Evolutionary conservation across 2,329 filamentous ascomycete species (phyloP), one percentile per base, ranked within the genome.

Genomic region (Volutella citrinella): DNA sequence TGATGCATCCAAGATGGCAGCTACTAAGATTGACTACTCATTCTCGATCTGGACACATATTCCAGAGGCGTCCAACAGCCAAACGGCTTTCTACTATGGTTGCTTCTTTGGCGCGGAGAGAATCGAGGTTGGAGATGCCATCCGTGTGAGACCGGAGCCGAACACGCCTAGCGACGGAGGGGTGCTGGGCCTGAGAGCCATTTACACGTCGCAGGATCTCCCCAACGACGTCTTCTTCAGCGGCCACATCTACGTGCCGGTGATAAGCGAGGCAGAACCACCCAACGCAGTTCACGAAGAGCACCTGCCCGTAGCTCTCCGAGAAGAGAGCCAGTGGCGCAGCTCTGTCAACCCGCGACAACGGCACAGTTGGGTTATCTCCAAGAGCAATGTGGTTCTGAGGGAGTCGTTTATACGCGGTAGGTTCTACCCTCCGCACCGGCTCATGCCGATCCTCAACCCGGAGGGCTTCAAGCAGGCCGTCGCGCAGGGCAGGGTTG

Each of bases 351-450:
- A 39, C 31, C 57, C 54, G 27, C 50, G 33, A 15, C 45, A 51
- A 35, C 63, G 46, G 48, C 68, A 44, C 62, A 62, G 48, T 50
- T 66, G 61, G 50, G 50, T 54, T 4, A 51, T 73, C 25, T 59
- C 68, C 18, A 61, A 61, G 42, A 69, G 72, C 39, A 68, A 70
- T 43, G 56, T 60, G n/a, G 59, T 65, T 27, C 51, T 75, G 14
- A 64, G 69, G 41, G 74, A 77, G 47, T 50, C 53, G 11, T 61
- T 63, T 15, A 63, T 79, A 31, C 63, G 66, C 37, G 76, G 76
- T 31, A 64, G 76, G n/a, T 78, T 78, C 57, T 79, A 80, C 57
- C 70, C 75, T 12, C 72, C 71, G n/a, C 58, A 68, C 37, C 63
- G 66, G 38, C 61, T 80, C 21, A 69, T 76, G 55, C 65, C 66